Conservation (phyloP, 2,329 filamentous ascomycete genomes). For the Myriosclerotinia scirpicola region DNA sequence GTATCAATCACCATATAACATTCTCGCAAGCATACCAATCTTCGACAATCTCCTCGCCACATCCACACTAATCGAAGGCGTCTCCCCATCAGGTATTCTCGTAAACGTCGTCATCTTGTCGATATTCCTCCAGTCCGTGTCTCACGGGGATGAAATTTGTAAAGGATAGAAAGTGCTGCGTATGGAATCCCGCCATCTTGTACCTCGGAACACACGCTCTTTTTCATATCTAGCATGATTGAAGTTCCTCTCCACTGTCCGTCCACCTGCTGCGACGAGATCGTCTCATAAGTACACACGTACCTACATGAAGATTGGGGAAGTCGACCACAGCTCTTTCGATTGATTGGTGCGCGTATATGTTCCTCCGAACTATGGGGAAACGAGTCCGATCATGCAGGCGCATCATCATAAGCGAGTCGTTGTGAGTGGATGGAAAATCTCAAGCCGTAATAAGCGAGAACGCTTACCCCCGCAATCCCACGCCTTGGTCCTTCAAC, state of each 20-base stretch:
- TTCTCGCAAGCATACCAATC: slow-evolving; percentile 47
- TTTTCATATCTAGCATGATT: background rate
- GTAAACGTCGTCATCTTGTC: slow-evolving; percentile 70
- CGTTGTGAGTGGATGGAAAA: slow-evolving; percentile 17
- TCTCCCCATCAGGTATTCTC: slow-evolving; percentile 59
- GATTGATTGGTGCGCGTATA: slow-evolving; percentile 25
- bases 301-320: background rate
- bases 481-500: background rate
- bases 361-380: background rate
- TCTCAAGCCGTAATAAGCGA: slow-evolving; percentile 8
- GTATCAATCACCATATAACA: background rate
- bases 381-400: background rate
- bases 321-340: background rate
- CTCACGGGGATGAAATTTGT: slow-evolving; percentile 1
- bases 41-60: slow-evolving; percentile 64
- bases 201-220: slow-evolving; percentile 12
- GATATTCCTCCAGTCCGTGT: background rate
- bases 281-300: slow-evolving; percentile 2
- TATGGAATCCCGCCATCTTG: slow-evolving; percentile 19
- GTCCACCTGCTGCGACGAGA: background rate
- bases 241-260: background rate
- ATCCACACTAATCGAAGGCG: slow-evolving; percentile 65
- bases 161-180: slow-evolving; percentile 13
- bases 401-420: slow-evolving; percentile 5
- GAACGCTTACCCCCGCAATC: background rate